Evolutionary conservation across 495 filamentous ascomycete genomes (phyloP).

Genomic region (Corynascus novoguineensis): DNA sequence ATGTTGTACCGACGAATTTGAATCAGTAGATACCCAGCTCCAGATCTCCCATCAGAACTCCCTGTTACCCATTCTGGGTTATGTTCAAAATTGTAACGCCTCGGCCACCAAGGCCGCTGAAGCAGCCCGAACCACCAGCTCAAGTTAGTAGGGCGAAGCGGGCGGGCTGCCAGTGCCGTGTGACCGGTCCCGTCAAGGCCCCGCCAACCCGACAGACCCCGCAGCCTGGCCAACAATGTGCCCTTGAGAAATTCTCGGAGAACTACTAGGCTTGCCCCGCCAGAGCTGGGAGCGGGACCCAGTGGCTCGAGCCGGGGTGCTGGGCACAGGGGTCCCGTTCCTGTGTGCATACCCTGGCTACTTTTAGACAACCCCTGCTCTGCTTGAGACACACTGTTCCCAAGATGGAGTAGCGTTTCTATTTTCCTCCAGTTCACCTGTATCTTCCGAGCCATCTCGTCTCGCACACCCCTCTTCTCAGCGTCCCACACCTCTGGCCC

Average conservation of each 20-base stretch:
- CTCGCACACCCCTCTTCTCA: constrained; percentile 8
- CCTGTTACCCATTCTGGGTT: too few relatives aligned
- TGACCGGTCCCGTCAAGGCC: too few relatives aligned
- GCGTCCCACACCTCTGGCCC: constrained; percentile 13
- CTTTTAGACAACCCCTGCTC: constrained; percentile 27
- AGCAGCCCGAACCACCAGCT: too few relatives aligned
- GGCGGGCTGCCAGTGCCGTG: too few relatives aligned
- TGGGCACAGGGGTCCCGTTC: constrained; percentile 13
- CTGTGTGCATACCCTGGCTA: constrained; percentile 24
- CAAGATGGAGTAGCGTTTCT: constrained; percentile 26
- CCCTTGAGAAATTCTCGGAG: too few relatives aligned
- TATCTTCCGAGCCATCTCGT: constrained; percentile 20
- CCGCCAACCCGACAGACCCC: constrained; percentile 17
- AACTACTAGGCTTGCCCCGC: too few relatives aligned
- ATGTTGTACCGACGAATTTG: too few relatives aligned
- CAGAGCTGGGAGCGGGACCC: constrained; percentile 22
- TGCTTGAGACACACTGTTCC: constrained; percentile 21
- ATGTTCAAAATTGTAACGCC: too few relatives aligned
- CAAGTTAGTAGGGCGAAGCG: too few relatives aligned
- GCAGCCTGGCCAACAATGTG: constrained; percentile 3
- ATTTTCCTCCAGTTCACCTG: constrained; percentile 26
- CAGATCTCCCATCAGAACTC: too few relatives aligned
- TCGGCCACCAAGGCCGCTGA: too few relatives aligned
- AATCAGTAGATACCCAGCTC: too few relatives aligned
- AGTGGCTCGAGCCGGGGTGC: constrained; percentile 17